Evolutionary conservation across 1,284 basidiomycete species (phyloP), one percentile per base, ranked within the genome.

Genomic region (Malassezia brasiliensis): DNA sequence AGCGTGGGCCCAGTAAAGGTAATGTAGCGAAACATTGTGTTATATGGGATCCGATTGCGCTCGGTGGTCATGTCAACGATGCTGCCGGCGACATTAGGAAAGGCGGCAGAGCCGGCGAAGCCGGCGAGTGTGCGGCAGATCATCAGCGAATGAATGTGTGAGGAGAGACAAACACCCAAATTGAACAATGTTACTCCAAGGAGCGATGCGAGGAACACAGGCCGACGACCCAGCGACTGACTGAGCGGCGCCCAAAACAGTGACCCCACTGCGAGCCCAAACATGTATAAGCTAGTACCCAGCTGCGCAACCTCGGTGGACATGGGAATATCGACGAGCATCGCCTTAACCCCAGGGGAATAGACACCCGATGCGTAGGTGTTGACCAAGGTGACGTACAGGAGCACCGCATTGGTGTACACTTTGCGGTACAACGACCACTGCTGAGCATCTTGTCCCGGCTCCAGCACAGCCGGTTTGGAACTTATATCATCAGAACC

Each of bases 1-100:
- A 59, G 40, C 14, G 50, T 37, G 1, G 60, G 60, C 5, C 60
- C 60, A 2, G 42, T 34, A 22, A 61, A 59, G 3, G 52, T 44
- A 12, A 50, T 12, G 31, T 52, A 47, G 19, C 60, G 56, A 37
- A 59, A 61, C 20, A 52, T 36, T 25, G 56, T 46, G 20, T 59
- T 59, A 19, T 50, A 61, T 14, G 56, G 48, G 17, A 45, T 48
- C 2, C 60, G 48, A n/a, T 59, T 46, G 17, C 56, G 60, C n/a
- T 55, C 52, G 6, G 49, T 54, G 5, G 56, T 59, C 56, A 61
- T 59, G 31, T 61, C 60, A 6, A 46, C 40, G 20, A 61, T 54
- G n/a, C 56, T 55, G 14, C 52, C 56, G 11, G 56, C 56, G 15
- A 61, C 50, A 19, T 61, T 61, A 38, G 35, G 41, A 36, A 61